These are phyloP conservation scores for Ministeria vibrans DNA, from an alignment of 78 protist species.

Conservation along the genomic window DNA sequence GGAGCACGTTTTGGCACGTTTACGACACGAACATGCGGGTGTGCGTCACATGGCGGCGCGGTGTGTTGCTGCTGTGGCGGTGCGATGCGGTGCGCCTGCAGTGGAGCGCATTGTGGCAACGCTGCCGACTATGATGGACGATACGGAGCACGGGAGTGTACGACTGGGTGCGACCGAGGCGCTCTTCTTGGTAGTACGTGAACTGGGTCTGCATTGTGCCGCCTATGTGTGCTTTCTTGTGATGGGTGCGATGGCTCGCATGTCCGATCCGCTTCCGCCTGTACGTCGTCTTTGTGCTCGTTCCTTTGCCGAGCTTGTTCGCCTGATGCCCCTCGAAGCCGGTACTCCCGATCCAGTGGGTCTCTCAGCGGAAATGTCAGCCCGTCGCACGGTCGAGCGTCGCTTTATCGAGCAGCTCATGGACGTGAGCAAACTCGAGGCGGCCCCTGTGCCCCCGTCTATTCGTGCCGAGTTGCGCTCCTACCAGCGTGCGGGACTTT, in stretches of 20 bases:
- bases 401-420: slow-evolving; percentile 45
- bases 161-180: slow-evolving; percentile 31
- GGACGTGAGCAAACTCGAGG: slow-evolving; percentile 24
- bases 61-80: neutral
- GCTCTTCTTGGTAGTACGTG: neutral
- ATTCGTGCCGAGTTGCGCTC: slow-evolving; percentile 62
- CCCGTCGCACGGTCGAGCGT: slow-evolving; percentile 5
- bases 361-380: slow-evolving; percentile 8
- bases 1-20: no score
- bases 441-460: slow-evolving; percentile 20
- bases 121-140: slow-evolving; percentile 13
- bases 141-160: neutral
- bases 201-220: neutral
- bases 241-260: neutral
- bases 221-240: neutral
- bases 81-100: neutral
- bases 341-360: slow-evolving; percentile 36
- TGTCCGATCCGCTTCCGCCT: slow-evolving; percentile 6
- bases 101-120: neutral
- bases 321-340: slow-evolving; percentile 49
- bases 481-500: slow-evolving; percentile 90
- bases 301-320: slow-evolving; percentile 35
- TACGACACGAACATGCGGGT: neutral
- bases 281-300: slow-evolving; percentile 20
- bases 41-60: neutral